phyloP scores from a whole-genome alignment of 108 stramenopile species.

The Skeletonema costatum region DNA sequence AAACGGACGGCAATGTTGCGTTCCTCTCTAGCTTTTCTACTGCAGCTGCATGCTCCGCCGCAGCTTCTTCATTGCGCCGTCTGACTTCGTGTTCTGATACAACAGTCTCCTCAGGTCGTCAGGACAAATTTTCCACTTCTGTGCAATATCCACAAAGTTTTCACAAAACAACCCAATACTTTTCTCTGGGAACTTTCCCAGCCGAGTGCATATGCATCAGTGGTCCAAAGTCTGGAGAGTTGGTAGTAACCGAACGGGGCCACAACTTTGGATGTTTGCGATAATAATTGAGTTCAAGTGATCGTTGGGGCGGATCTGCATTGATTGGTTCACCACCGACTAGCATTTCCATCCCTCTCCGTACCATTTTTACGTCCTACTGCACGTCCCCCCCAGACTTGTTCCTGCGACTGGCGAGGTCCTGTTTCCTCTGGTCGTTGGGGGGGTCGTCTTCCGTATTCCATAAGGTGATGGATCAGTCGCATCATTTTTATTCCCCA shows the following conservation, averaged over 20 bases:
- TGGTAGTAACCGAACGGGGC: constrained; percentile 58
- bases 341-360: constrained; percentile 91
- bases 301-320: constrained; percentile 82
- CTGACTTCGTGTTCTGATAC: constrained; percentile 38
- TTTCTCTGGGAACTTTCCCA: constrained; percentile 44
- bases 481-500: not conserved
- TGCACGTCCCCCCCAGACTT: not conserved
- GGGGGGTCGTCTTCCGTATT: not conserved
- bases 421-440: constrained; percentile 12
- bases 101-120: constrained; percentile 57
- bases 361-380: constrained; percentile 69
- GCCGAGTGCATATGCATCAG: constrained; percentile 59
- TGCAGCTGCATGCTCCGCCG: constrained; percentile 12
- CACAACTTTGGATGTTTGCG: constrained; percentile 53
- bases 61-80: constrained; percentile 17
- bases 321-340: constrained; percentile 87
- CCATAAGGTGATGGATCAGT: not conserved
- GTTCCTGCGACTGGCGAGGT: constrained; percentile 6
- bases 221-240: constrained; percentile 80
- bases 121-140: constrained; percentile 86
- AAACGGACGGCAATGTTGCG: not conserved
- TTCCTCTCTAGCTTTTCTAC: constrained; percentile 13
- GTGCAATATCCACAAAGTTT: constrained; percentile 56
- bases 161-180: constrained; percentile 71
- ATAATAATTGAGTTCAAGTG: constrained; percentile 64